Evolutionary conservation across 805 yeast species (phyloP), one percentile per base, ranked within the genome.

Genomic region (Kazachstania bromeliacearum): DNA sequence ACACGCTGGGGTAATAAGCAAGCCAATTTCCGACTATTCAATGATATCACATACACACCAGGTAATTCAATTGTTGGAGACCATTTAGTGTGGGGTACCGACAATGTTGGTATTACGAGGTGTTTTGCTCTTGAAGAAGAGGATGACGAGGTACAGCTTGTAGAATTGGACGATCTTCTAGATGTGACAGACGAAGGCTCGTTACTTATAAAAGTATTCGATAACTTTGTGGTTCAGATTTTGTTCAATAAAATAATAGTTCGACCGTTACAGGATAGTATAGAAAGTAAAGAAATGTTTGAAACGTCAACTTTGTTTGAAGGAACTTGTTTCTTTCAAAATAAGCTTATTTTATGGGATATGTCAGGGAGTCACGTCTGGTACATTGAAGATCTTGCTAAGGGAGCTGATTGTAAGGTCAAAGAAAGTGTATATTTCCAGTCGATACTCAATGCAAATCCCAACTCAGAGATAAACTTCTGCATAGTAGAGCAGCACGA

Each of bases 341-440:
- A 38, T 9, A 28, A 27, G 4, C 13, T 40, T 9, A 18, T 34
- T 9, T 5, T 36, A 4, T 37, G 36, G 40, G 35, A 33, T 23
- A 13, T n/a, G 13, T 22, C 25, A 4, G 18, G 5, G 23, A 33
- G 31, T 4, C n/a, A 17, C 6, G 23, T 40, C 9, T 28, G 30
- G 33, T 35, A 14, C 17, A 27, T 24, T 28, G 26, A 31, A 14
- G 35, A 37, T 30, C 14, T 41, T 4, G 21, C 17, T 4, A 14
- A 18, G 4, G 29, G 29, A 10, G 12, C 8, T 26, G 15, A 23
- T 20, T 17, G 23, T 12, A 10, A 24, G 7, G 6, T 34, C 12
- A 16, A 15, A 4, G 22, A 24, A 22, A 23, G 8, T 15, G 13
- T n/a, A n/a, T 18, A 21, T 31, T 31, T 31, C 33, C 9, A 18